Percentiles rank a stretch among this genome's conserved stretches.
Conservation (phyloP, 768 basidiomycete species). For the Mycena epipterygia region DNA sequence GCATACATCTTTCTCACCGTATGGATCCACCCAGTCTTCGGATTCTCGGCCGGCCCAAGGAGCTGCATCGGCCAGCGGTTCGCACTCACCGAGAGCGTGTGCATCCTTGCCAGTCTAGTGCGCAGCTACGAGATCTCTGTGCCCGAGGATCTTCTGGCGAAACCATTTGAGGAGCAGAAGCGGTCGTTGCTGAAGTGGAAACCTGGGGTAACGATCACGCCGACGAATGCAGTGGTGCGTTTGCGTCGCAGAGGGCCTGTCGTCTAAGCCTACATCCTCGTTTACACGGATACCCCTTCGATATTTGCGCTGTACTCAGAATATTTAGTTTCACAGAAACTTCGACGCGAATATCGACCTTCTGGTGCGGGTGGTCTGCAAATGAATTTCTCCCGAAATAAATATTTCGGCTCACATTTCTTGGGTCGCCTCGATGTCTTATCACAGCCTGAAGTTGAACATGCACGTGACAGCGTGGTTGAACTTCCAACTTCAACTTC, state of each 20-base stretch:
- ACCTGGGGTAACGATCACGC: conserved; percentile 51
- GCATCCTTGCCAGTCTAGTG: conserved; percentile 59
- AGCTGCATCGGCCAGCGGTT: conserved; percentile 68
- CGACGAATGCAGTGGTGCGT: conserved; percentile 40
- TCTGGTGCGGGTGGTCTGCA: too few relatives aligned
- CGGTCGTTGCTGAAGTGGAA: conserved; percentile 52
- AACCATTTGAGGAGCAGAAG: conserved; percentile 50
- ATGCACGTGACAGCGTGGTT: too few relatives aligned
- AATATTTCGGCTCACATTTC: too few relatives aligned
- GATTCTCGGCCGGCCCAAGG: conserved; percentile 60
- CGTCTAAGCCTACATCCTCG: too few relatives aligned
- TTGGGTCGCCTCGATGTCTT: too few relatives aligned
- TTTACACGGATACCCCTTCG: too few relatives aligned
- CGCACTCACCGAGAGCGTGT: conserved; percentile 56
- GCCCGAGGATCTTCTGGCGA: conserved; percentile 49
- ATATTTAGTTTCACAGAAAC: too few relatives aligned
- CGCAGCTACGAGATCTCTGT: conserved; percentile 57
- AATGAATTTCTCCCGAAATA: too few relatives aligned
- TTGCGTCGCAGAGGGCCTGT: conserved; percentile 1
- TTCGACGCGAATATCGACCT: too few relatives aligned
- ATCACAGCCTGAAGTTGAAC: too few relatives aligned
- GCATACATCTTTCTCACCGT: background rate
- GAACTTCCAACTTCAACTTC: too few relatives aligned
- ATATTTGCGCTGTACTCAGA: too few relatives aligned
- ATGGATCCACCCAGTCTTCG: conserved; percentile 47